Base-by-base conservation (phyloP, 345 rosid genomes). In the Pistacia integerrima region DNA sequence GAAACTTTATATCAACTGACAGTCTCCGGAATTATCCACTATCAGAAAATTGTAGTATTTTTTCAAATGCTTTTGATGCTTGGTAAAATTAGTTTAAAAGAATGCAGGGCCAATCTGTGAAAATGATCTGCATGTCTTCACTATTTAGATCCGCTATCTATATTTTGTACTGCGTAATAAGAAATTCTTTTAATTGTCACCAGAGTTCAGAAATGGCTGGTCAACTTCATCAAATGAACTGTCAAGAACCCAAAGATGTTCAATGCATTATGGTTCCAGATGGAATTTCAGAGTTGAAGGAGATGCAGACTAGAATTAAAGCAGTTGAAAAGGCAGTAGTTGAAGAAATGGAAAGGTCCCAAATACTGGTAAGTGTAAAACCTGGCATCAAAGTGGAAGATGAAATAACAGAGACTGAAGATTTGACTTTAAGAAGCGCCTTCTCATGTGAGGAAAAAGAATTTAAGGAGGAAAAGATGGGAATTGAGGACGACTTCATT, bases 301-400 rank as follows among this genome's bases (percentile, higher is more conserved):
- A 86, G 79, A 83, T 88, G 81, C 88, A 86, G 70, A 76, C 83
- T 46, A 80, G 82, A 77, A 81, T 85, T 35, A 84, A 83, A 76
- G 88, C 86, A 66, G 85, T 90, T 70, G 93, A 85, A 75, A 85
- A 88, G 81, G 89, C 85, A 44, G 73, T 92, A 75, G 80, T 76
- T 84, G 85, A 83, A 74, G 91, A 90, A 69, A 88, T 79, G 79
- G 84, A 82, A 63, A 83, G 75, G 83, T 73, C 75, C 41, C 78
- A 76, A 13, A 75, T 70, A 76, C 90, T 72, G 75, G 74, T 82
- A 78, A 79, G 74, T 62, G 36, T 17, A 3, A 66, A 60, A 38
- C 36, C 69, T n/a, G 36, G 71, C 66, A 49, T 51, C 60, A 38
- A 69, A 38, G 74, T 64, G 7, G 79, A 80, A 61, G 64, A 74